Base-by-base conservation (phyloP, 139 green algal species). In the Volvox africanus region DNA sequence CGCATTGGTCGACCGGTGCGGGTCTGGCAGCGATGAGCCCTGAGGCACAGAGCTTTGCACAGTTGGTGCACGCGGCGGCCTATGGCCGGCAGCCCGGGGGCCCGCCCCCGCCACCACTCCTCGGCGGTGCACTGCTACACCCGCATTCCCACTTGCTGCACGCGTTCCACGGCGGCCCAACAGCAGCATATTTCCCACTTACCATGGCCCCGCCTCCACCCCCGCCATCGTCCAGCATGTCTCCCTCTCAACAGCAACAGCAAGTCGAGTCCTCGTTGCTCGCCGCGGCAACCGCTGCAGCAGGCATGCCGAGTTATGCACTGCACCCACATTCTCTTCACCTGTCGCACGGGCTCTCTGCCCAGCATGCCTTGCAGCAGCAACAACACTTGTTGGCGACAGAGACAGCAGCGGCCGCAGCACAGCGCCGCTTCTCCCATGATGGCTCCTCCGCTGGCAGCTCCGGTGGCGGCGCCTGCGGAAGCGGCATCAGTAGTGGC, bases 401-500 rank as follows among this genome's bases (percentile, higher is more conserved):
- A n/a, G 28, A 88, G 22, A 62, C 82, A 9, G 17, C 65, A 30
- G 61, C 81, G 78, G 44, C 77, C 9, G 61, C 81, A 24, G 6
- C 82, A 19, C 80, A 88, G 35, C 36, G 81, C 3, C 81, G 81
- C 30, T 87, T 77, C 61, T 87, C 81, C 14, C 61, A 87, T 33
- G 81, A 87, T 28, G 81, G 81, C 30, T 76, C 81, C 81, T 87
- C 81, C 61, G 30, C 80, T 14, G 55, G 80, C 22, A 71, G 50
- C 80, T 55, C 80, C 50, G 24, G 50, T 30, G 55, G 50, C 55
- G n/a, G 81, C 81, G 81, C 61, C 36, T 33, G 37, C 19, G 44
- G 79, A 24, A 36, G 77, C 62, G 77, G 32, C 73, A 32, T 32
- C 30, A 32, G 76, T 36, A 32, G 76, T 36, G 76, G 76, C 76